Base-by-base conservation (phyloP, 345 rosid species). In the Nephelium lappaceum region DNA sequence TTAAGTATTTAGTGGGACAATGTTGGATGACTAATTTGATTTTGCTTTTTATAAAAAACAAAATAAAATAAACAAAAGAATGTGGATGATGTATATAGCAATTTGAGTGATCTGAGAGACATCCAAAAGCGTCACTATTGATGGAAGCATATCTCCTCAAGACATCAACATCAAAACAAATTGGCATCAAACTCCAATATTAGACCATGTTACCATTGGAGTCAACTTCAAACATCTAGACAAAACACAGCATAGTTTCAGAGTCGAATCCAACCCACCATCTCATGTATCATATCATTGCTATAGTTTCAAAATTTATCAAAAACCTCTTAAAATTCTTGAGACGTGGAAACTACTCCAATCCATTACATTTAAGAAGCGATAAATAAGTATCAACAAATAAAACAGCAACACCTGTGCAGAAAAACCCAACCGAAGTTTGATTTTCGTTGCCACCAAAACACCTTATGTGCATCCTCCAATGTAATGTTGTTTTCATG, bases 401-500 rank as follows among this genome's bases (percentile, higher is more conserved):
- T 21, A 21, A 60, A 60, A 21, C 27, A 60, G 14, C 10, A 60
- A 3, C 64, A 60, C 11, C 11, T 63, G 15, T 47, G 11, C 62
- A 38, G 68, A 45, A 70, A 43, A 47, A 31, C 74, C 16, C 55
- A 68, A 57, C 68, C 42, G 27, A 58, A 5, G 60, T 10, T 58
- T 38, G 65, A 64, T 24, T 74, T 66, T 18, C 75, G 57, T 68
- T 74, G 63, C 64, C 78, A 58, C 74, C 78, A 73, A 58, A 67
- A 21, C 24, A 10, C 51, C 74, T 11, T 2, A 27, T 39, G 14
- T 1, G 16, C 42, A 16, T 42, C 18, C 39, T 42, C 11, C 55
- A 49, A 57, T 58, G 25, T 4, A 24, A 31, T 21, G 57, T 63
- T 45, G 63, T 25, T 24, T n/a, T 57, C 24, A 38, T 21, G 11